Conservation (phyloP, 1,139 yeast species). For the Taphrina pruni region DNA sequence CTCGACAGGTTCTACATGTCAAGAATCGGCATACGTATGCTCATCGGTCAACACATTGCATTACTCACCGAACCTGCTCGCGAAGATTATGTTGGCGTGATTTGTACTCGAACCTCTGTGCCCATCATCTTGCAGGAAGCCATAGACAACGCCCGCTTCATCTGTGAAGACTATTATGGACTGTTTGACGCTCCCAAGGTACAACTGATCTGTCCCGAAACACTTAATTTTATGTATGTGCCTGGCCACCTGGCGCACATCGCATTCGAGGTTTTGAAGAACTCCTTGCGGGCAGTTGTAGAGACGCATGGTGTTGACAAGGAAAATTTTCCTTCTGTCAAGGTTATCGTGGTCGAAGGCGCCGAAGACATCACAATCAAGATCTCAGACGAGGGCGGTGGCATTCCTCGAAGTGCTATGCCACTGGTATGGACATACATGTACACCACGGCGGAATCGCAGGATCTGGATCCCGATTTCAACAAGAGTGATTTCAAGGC, state of each 20-base stretch:
- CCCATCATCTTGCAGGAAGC: constrained; percentile 83
- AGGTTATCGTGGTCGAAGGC: constrained; percentile 89
- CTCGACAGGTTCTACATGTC: constrained; percentile 85
- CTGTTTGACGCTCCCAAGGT: constrained; percentile 81
- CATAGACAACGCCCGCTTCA: constrained; percentile 81
- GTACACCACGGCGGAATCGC: constrained; percentile 73
- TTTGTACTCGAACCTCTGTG: constrained; percentile 79
- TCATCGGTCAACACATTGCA: constrained; percentile 87
- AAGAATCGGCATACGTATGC: constrained; percentile 85
- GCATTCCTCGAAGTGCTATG: constrained; percentile 81
- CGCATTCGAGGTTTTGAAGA: constrained; percentile 83
- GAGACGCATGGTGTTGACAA: constrained; percentile 64
- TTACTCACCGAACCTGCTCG: constrained; percentile 69
- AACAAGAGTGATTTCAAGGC: constrained; percentile 69
- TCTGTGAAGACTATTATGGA: constrained; percentile 87
- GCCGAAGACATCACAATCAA: constrained; percentile 91
- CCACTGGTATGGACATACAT: constrained; percentile 91
- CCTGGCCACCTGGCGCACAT: constrained; percentile 90
- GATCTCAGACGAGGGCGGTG: constrained; percentile 93
- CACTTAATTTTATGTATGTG: constrained; percentile 80
- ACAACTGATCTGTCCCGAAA: constrained; percentile 72
- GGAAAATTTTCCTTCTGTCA: constrained; percentile 78
- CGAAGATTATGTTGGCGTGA: constrained; percentile 77
- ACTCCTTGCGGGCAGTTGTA: constrained; percentile 82
- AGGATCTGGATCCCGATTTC: constrained; percentile 65